Base-by-base conservation (phyloP, 1,284 basidiomycete genomes). In the Ganoderma lingzhi region DNA sequence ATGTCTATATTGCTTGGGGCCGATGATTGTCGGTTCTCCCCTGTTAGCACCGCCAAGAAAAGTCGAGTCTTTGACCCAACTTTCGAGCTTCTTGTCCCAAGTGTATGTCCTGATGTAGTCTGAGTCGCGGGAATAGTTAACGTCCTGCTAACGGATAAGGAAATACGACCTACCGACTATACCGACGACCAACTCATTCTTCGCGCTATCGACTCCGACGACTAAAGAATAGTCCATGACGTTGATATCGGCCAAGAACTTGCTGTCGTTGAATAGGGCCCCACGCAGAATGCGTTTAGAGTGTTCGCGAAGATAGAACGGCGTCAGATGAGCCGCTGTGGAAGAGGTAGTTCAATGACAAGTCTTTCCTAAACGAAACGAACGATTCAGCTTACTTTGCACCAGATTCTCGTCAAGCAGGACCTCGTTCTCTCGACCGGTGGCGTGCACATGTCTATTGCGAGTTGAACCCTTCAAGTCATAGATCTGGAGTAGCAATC, bases 161-260 rank as follows among this genome's bases (percentile, higher is more conserved):
- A 37, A 14, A 37, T 19, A 83, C 35, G 23, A 45, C 93, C 69
- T 78, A 93, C 94, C 96, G 71, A 99, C 96, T 67, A 99, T 98
- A n/a, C 98, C 97, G 51, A 98, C 90, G 17, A 98, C 96, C 17
- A 97, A 84, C 78, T 97, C 94, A 68, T 94, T 92, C 72, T 88
- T 92, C 64, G 86, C 84, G 71, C 89, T 90, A 78, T 98, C 96
- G 17, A 99, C 93, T 19, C 97, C 98, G 32, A 97, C 96, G 53
- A 99, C 93, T 19, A 99, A 84, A 28, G 97, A 99, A 81, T 99
- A 99, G 81, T 99, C 98, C 98, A 99, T 99, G 66, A 98, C 96
- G 78, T 99, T 98, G 74, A 98, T 92, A 73, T 97, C 96, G 12
- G 95, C 93, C 60, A 99, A 83, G 82, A 99, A 99, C 81, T 90